Conservation (phyloP, 129 eudicot species). For the Logfia minima region DNA sequence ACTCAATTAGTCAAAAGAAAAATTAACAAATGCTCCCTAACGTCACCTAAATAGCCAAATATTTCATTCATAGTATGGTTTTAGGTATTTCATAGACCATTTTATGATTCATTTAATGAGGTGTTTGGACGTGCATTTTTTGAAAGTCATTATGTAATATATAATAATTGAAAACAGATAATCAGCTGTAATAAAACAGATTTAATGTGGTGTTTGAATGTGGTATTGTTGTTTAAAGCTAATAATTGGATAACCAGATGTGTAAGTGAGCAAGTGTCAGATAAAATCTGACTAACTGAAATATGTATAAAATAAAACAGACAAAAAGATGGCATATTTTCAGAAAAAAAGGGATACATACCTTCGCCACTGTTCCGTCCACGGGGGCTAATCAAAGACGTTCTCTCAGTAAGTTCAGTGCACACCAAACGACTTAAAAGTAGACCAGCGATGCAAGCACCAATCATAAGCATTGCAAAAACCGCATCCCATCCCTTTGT, state of each 20-base stretch:
- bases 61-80: not conserved
- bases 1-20: not conserved
- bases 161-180: not conserved
- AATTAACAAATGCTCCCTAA: not conserved
- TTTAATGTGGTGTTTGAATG: not conserved
- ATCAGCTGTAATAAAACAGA: not conserved
- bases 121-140: not conserved
- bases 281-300: too few relatives aligned
- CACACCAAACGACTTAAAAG: conserved; percentile 67
- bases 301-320: too few relatives aligned
- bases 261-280: not conserved
- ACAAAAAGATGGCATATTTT: too few relatives aligned
- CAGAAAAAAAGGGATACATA: not conserved
- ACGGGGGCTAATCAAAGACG: conserved; percentile 15
- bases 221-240: not conserved
- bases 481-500: conserved; percentile 86
- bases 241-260: not conserved
- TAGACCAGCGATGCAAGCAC: conserved; percentile 80
- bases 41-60: not conserved
- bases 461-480: conserved; percentile 64
- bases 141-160: not conserved
- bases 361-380: conserved; percentile 41
- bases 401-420: conserved; percentile 51
- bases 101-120: not conserved
- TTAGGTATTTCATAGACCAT: not conserved